Evolutionary conservation across 345 rosid species (phyloP).

Genomic region (Populus alba): DNA sequence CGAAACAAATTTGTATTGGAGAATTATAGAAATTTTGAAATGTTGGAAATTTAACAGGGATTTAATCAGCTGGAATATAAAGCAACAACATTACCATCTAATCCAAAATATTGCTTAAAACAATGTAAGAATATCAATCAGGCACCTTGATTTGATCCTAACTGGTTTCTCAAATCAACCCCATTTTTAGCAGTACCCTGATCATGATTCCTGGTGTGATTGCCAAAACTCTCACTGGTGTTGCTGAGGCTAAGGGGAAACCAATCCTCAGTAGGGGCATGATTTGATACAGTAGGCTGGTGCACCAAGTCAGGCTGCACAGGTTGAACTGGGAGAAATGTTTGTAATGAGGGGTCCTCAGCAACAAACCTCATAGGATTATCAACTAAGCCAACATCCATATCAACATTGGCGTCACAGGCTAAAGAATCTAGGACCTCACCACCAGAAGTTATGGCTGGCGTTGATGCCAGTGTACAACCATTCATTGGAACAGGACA

Average conservation of each 20-base stretch:
- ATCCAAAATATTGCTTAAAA: neutral
- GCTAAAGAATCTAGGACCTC: slow-evolving; percentile 21
- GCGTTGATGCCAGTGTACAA: slow-evolving; percentile 10
- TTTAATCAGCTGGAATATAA: neutral
- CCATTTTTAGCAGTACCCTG: slow-evolving; percentile 12
- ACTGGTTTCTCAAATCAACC: slow-evolving; percentile 5
- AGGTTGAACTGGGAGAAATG: slow-evolving; percentile 28
- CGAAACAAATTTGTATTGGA: neutral
- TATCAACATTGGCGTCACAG: slow-evolving; percentile 4
- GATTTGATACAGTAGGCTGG: slow-evolving; percentile 12
- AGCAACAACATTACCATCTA: neutral
- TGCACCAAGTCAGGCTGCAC: slow-evolving; percentile 10
- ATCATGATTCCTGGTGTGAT: neutral
- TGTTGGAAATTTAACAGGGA: neutral
- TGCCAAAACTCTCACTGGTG: neutral
- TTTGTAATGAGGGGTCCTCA: slow-evolving; percentile 31
- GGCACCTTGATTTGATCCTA: slow-evolving; percentile 3
- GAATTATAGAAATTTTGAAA: neutral
- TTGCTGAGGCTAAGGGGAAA: slow-evolving; percentile 32
- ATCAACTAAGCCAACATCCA: slow-evolving; percentile 30
- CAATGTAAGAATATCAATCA: neutral
- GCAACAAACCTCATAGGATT: slow-evolving; percentile 22
- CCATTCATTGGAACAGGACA: slow-evolving; percentile 22
- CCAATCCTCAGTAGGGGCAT: slow-evolving; percentile 27
- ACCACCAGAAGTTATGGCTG: slow-evolving; percentile 3